These are phyloP conservation scores for Lactarius psammicola DNA, from an alignment of 768 basidiomycete species.

Conservation along the genomic window DNA sequence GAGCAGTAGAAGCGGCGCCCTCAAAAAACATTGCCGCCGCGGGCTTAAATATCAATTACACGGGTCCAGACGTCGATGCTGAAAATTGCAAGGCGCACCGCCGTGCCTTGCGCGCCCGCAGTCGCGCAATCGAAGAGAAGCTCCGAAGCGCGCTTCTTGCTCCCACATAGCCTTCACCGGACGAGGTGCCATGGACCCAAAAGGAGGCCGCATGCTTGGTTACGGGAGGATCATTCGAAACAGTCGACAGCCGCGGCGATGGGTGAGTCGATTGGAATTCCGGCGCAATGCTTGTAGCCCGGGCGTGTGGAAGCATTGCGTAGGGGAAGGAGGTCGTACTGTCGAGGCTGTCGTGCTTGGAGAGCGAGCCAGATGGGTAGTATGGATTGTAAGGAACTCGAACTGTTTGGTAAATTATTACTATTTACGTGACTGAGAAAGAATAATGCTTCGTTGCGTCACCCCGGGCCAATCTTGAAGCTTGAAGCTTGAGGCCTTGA, in stretches of 20 bases:
- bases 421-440: too few relatives aligned
- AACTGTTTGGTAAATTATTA: too few relatives aligned
- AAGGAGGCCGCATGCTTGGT: background rate
- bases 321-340: background rate
- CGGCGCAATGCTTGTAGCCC: background rate
- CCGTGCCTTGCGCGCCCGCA: conserved; percentile 19
- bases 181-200: background rate
- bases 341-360: too few relatives aligned
- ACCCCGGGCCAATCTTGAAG: too few relatives aligned
- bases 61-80: background rate
- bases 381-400: too few relatives aligned
- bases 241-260: background rate
- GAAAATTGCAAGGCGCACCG: conserved; percentile 2
- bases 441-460: too few relatives aligned
- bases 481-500: too few relatives aligned
- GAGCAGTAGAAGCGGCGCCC: background rate
- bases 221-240: background rate
- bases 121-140: conserved; percentile 18
- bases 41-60: background rate
- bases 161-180: background rate
- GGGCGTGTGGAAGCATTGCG: background rate
- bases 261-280: background rate
- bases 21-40: background rate
- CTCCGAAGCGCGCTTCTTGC: conserved; percentile 9
- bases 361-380: too few relatives aligned